Conservation (phyloP, 768 basidiomycete genomes). For the Pholiota microspora region DNA sequence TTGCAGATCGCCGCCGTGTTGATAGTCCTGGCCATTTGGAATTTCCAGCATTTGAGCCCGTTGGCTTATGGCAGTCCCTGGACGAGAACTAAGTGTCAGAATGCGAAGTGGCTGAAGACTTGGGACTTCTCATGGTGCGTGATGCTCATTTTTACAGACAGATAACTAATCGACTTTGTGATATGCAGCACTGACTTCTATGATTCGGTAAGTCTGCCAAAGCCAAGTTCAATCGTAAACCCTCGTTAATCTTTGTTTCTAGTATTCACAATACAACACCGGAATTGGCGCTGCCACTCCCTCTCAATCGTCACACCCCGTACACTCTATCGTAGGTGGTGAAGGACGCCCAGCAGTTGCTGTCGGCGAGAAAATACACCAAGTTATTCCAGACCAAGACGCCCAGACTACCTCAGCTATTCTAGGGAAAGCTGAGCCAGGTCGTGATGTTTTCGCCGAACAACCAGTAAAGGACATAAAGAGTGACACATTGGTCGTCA, state of each 20-base stretch:
- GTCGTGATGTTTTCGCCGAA: constrained; percentile 68
- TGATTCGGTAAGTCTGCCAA: constrained; percentile 51
- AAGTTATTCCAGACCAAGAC: constrained; percentile 19
- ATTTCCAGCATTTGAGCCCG: constrained; percentile 77
- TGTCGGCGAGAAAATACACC: constrained; percentile 38
- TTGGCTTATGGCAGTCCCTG: constrained; percentile 82
- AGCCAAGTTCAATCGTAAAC: background rate
- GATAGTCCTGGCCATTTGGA: constrained; percentile 71
- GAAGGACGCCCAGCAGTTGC: constrained; percentile 57
- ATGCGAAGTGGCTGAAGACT: constrained; percentile 82
- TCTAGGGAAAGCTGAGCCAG: constrained; percentile 65
- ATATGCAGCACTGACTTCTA: constrained; percentile 60
- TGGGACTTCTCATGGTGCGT: constrained; percentile 95
- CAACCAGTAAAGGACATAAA: constrained; percentile 44
- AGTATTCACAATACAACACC: constrained; percentile 59
- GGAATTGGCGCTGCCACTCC: constrained; percentile 35
- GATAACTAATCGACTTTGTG: background rate
- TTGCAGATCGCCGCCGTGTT: constrained; percentile 80
- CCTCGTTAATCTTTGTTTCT: constrained; percentile 5
- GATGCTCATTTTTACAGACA: background rate
- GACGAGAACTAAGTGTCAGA: constrained; percentile 78
- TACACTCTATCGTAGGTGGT: constrained; percentile 44
- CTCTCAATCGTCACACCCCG: constrained; percentile 31
- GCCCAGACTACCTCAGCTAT: constrained; percentile 32
- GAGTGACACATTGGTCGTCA: constrained; percentile 32